Base-by-base conservation (phyloP, 2,329 filamentous ascomycete genomes). In the Stemphylium vesicarium region DNA sequence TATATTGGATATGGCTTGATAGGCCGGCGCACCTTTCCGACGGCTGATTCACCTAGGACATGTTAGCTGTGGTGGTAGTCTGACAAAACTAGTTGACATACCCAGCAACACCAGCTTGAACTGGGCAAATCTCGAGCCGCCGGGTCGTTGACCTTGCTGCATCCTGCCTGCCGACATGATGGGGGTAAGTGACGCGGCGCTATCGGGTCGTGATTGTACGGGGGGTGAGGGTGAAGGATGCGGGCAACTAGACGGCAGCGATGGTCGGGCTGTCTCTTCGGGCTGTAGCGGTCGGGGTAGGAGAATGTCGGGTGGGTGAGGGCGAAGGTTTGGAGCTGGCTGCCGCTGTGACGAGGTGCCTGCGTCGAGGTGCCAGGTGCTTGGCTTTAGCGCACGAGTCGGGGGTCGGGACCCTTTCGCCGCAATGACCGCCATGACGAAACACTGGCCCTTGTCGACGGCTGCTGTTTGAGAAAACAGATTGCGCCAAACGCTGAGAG, bases 81-180 rank as follows among this genome's bases (percentile, higher is more conserved):
- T 41, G 7, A 26, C 7, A 5, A 12, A 13, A 43, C 22, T 9
- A 8, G 13, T 9, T 10, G 13, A n/a, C 89, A 67, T 85, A 98
- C 95, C 95, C 64, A 99, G 85, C 74, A 99, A 84, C 65, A 99
- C 95, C 70, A 99, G 86, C 85, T 99, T 99, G 82, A 99, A 99
- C 84, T 99, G 95, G 71, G 95, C 94, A 79, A 99, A 98, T 73
- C 94, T 88, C 79, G 90, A 74, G 63, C 73, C 85, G 71, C 84
- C 84, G 57, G 85, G 83, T 64, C 86, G 82, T 72, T 81, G 82
- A 74, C 83, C 83, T 86, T 87, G 88, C 86, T 84, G 88, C 81
- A 87, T 87, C 87, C 92, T 88, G 78, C 42, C 42, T 36, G 90
- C 85, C 80, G 93, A 90, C 94, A 98, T 98, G 77, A 18, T 45